phyloP scores from a whole-genome alignment of 2,329 filamentous ascomycete species.

The Didymella pomorum region DNA sequence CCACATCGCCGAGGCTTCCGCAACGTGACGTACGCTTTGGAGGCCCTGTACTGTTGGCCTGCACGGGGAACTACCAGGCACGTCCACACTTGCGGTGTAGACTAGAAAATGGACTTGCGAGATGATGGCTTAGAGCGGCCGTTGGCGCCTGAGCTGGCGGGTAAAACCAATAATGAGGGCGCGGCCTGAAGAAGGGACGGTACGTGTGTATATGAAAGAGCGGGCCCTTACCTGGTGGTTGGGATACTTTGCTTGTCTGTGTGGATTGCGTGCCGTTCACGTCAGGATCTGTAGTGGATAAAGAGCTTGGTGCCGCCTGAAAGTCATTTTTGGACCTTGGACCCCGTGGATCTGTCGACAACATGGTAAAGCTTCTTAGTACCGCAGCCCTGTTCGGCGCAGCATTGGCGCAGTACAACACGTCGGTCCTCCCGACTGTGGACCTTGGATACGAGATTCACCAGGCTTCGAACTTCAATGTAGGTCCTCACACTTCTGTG shows the following conservation, averaged over 20 bases:
- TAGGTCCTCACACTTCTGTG: conserved; percentile 28
- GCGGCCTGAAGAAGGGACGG: not conserved
- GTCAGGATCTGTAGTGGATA: conserved; percentile 1
- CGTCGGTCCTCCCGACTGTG: conserved; percentile 53
- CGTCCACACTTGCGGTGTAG: conserved; percentile 2
- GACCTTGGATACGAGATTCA: conserved; percentile 65
- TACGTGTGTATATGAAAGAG: not conserved
- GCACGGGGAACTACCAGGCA: conserved; percentile 3
- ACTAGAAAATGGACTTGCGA: not conserved
- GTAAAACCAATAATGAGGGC: conserved; percentile 1
- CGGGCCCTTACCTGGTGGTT: conserved; percentile 7
- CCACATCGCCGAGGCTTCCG: conserved; percentile 15
- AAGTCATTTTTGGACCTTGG: not conserved
- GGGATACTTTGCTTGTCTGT: conserved; percentile 10
- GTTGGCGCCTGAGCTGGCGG: conserved; percentile 9
- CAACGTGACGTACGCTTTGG: conserved; percentile 14
- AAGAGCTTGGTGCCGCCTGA: conserved; percentile 9
- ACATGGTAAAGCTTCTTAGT: conserved; percentile 34
- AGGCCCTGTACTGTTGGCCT: not conserved
- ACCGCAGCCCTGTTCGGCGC: conserved; percentile 34
- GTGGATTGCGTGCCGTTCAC: conserved; percentile 6
- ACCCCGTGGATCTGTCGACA: not conserved
- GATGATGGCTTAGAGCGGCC: not conserved
- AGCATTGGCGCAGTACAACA: conserved; percentile 33
- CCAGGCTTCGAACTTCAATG: conserved; percentile 57